Percentiles rank a stretch among this genome's conserved stretches.
Conservation (phyloP, 1,139 yeast genomes). For the Taiozyma onychis region DNA sequence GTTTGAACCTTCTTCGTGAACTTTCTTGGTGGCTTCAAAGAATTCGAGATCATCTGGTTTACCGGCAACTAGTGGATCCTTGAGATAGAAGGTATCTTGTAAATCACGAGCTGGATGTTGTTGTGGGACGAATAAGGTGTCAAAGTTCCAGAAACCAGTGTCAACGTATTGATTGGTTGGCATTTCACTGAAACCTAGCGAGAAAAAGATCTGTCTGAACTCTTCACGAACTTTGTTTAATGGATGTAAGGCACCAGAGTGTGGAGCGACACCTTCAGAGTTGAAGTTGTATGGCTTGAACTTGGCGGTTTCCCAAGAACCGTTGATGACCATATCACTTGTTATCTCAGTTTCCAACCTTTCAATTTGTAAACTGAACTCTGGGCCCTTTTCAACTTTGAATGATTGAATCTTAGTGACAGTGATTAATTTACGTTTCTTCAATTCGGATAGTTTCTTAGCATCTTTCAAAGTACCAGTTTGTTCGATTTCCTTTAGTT, state of each 20-base stretch:
- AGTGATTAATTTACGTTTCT: constrained; percentile 83
- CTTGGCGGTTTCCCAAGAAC: constrained; percentile 76
- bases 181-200: constrained; percentile 98
- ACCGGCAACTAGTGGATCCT: constrained; percentile 80
- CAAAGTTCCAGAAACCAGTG: constrained; percentile 98
- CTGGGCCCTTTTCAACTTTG: constrained; percentile 71
- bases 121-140: constrained; percentile 93
- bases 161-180: constrained; percentile 98
- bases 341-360: constrained; percentile 91
- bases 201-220: constrained; percentile 94
- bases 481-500: constrained; percentile 49
- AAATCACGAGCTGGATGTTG: constrained; percentile 99
- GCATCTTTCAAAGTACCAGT: constrained; percentile 54
- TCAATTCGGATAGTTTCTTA: constrained; percentile 76
- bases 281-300: constrained; percentile 96
- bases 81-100: constrained; percentile 96
- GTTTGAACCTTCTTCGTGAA: constrained; percentile 84
- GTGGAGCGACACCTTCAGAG: constrained; percentile 86
- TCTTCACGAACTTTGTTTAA: constrained; percentile 94
- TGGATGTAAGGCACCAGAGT: constrained; percentile 94
- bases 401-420: constrained; percentile 74
- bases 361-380: constrained; percentile 75
- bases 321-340: constrained; percentile 77
- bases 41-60: constrained; percentile 76
- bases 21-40: constrained; percentile 72